phyloP scores from a whole-genome alignment of 192 early-diverging fungal species.

The Gryganskiella cystojenkinii region DNA sequence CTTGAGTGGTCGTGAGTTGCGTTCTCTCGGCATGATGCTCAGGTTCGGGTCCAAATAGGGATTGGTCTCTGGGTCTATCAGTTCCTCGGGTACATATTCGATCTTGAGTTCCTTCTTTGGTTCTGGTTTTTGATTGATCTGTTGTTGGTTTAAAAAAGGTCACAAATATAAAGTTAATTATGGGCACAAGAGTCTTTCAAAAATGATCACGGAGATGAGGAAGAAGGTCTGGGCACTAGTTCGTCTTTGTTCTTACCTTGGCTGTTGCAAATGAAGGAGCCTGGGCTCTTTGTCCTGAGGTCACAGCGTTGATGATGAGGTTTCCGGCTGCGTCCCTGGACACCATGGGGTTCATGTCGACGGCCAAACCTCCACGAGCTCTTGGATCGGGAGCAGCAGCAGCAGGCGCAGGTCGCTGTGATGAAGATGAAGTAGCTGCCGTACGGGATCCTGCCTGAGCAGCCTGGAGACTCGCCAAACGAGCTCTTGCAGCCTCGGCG shows the following conservation, averaged over 20 bases:
- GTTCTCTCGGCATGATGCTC: constrained; percentile 52
- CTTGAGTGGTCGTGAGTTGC: constrained; percentile 66
- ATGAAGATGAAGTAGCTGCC: not conserved
- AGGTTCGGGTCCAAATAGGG: constrained; percentile 89
- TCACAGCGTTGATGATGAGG: constrained; percentile 39
- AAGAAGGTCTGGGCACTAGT: not conserved
- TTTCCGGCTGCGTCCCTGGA: constrained; percentile 47
- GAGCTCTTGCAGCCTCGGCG: not conserved
- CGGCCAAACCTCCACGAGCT: constrained; percentile 27
- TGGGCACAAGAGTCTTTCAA: constrained; percentile 7
- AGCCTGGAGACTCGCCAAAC: not conserved
- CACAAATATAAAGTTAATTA: constrained; percentile 3
- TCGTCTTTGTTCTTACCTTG: constrained; percentile 17
- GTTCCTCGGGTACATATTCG: constrained; percentile 59
- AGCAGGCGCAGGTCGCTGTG: no score
- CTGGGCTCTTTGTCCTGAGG: constrained; percentile 19
- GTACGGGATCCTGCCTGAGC: not conserved
- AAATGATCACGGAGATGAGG: not conserved
- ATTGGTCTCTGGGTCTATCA: constrained; percentile 80
- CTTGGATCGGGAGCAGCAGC: constrained; percentile 10
- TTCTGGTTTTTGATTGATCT: constrained; percentile 48
- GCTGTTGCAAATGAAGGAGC: constrained; percentile 43
- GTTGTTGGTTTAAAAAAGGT: constrained; percentile 1
- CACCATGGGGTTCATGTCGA: constrained; percentile 35
- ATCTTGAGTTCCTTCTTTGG: constrained; percentile 60